These are phyloP conservation scores for Linnemannia hyalina DNA, from an alignment of 192 early-diverging fungal genomes.

Conservation along the genomic window DNA sequence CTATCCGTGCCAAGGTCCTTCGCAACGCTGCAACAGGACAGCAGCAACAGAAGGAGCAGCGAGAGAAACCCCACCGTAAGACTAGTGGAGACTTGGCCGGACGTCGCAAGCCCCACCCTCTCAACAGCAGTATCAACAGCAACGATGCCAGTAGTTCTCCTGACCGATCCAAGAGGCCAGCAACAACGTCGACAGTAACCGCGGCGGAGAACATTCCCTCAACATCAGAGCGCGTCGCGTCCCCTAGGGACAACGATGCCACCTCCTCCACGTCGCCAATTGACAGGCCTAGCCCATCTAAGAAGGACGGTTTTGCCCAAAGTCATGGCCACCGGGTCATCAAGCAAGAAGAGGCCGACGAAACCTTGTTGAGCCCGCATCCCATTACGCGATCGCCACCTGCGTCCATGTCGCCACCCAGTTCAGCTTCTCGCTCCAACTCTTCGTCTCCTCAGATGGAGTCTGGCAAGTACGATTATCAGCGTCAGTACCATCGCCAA, in stretches of 20 bases:
- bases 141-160: not conserved
- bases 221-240: not conserved
- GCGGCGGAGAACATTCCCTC: not conserved
- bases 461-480: not conserved
- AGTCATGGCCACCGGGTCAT: not conserved
- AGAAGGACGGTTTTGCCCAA: not conserved
- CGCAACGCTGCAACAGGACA: conserved; percentile 42
- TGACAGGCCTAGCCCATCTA: not conserved
- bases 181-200: conserved; percentile 14
- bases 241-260: not conserved
- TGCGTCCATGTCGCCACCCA: not conserved
- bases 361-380: not conserved
- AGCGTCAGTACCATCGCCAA: not conserved
- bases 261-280: not conserved
- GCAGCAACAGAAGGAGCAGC: conserved; percentile 32
- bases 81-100: not conserved
- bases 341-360: not conserved
- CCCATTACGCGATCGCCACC: not conserved
- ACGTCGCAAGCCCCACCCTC: conserved; percentile 25
- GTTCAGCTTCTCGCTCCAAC: not conserved
- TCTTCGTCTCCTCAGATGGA: conserved; percentile 5
- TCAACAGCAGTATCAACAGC: conserved; percentile 10
- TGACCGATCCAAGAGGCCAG: conserved; percentile 18
- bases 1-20: conserved; percentile 56
- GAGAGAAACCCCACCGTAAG: conserved; percentile 25